Evolutionary conservation across 768 basidiomycete species (phyloP).

Genomic region (Russula earlei): DNA sequence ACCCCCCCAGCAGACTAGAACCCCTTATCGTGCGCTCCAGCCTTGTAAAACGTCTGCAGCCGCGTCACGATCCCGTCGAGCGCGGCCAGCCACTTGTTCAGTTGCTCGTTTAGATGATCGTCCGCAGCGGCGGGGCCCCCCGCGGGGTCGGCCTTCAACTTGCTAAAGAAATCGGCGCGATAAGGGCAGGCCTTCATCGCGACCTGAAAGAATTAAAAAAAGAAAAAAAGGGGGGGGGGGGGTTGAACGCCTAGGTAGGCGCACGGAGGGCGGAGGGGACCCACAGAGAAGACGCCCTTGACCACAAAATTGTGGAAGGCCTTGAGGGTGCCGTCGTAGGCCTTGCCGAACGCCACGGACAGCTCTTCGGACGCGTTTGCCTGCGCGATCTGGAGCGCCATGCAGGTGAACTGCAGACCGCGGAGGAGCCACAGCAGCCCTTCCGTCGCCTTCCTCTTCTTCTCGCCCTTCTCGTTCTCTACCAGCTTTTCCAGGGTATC

Average conservation of each 20-base stretch:
- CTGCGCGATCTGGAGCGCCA: constrained; percentile 65
- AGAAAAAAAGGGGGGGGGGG: neutral
- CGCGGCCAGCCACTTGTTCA: constrained; percentile 45
- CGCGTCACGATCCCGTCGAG: constrained; percentile 40
- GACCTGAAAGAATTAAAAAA: constrained; percentile 29
- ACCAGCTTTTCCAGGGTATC: constrained; percentile 78
- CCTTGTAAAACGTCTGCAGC: constrained; percentile 39
- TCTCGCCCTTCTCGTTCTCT: constrained; percentile 74
- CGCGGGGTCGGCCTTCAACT: constrained; percentile 36
- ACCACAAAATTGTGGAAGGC: constrained; percentile 75
- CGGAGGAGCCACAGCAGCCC: constrained; percentile 91
- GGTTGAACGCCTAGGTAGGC: neutral
- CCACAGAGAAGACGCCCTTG: constrained; percentile 43
- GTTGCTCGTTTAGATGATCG: constrained; percentile 37
- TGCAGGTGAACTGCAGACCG: constrained; percentile 83
- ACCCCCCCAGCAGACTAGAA: constrained; percentile 28
- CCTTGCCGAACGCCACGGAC: constrained; percentile 59
- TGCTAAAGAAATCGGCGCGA: constrained; percentile 47
- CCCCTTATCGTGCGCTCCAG: constrained; percentile 35
- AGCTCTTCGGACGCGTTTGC: constrained; percentile 57
- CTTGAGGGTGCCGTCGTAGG: constrained; percentile 78
- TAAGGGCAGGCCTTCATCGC: constrained; percentile 65
- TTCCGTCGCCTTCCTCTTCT: constrained; percentile 83
- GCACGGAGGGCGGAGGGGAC: constrained; percentile 22
- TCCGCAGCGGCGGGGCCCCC: constrained; percentile 30